Conservation (phyloP, 139 green algal species). For the Chlamydomonas incerta region DNA sequence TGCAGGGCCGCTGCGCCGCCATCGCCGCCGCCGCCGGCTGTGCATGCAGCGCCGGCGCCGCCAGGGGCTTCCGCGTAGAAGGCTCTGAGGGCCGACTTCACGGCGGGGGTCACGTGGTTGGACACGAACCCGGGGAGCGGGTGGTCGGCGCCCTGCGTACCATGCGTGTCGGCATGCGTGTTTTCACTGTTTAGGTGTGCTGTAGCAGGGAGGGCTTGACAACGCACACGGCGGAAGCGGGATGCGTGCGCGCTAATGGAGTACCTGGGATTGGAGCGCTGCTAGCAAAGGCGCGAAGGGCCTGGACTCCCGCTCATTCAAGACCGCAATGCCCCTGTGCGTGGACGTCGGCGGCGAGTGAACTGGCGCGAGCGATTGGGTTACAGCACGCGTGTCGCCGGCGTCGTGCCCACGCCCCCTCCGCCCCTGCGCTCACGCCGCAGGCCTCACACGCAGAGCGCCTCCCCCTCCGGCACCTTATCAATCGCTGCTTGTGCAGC, state of each 20-base stretch:
- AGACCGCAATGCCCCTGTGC: neutral
- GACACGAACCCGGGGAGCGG: neutral
- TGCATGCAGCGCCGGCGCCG: neutral
- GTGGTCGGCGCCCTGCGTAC: neutral
- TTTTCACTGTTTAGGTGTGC: too few relatives aligned
- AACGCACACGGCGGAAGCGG: neutral
- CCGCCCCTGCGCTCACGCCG: neutral
- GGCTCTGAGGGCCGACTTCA: neutral
- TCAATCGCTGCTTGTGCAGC: neutral
- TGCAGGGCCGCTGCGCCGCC: too few relatives aligned
- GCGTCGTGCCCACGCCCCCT: neutral
- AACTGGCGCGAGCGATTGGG: neutral
- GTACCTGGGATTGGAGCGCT: neutral
- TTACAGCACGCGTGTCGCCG: too few relatives aligned
- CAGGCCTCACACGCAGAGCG: too few relatives aligned
- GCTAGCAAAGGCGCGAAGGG: neutral
- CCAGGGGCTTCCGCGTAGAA: neutral
- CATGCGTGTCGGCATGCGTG: too few relatives aligned
- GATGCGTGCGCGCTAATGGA: neutral
- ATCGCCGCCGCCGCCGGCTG: too few relatives aligned
- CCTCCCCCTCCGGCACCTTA: neutral
- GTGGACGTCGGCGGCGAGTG: neutral
- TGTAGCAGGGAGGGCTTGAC: neutral
- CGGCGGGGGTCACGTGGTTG: neutral
- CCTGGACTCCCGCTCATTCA: neutral